Evolutionary conservation across 1,139 yeast species (phyloP).

Genomic region (Meyerozyma athensensis): DNA sequence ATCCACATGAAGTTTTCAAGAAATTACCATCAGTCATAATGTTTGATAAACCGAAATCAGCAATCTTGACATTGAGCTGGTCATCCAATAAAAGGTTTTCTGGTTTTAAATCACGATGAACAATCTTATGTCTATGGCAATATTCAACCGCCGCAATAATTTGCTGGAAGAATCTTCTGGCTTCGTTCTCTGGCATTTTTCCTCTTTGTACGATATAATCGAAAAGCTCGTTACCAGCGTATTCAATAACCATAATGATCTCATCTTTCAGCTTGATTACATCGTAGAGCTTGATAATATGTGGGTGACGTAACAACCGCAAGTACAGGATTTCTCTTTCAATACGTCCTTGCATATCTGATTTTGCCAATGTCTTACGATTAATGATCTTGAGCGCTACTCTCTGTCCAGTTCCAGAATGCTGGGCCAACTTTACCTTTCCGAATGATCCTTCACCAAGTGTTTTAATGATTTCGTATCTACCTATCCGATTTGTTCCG

Average conservation of each 20-base stretch:
- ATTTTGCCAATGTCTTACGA: slow-evolving; percentile 86
- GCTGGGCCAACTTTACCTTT: slow-evolving; percentile 93
- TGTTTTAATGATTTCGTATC: slow-evolving; percentile 91
- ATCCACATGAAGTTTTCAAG: slow-evolving; percentile 92
- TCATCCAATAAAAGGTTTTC: slow-evolving; percentile 90
- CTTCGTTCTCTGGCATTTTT: slow-evolving; percentile 91
- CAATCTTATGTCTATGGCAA: slow-evolving; percentile 96
- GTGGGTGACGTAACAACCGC: slow-evolving; percentile 89
- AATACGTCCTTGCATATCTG: slow-evolving; percentile 96
- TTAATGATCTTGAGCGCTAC: slow-evolving; percentile 95
- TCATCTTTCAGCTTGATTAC: slow-evolving; percentile 95
- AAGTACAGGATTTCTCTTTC: slow-evolving; percentile 93
- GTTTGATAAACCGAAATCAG: slow-evolving; percentile 93
- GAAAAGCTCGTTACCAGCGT: slow-evolving; percentile 92
- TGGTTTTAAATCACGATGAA: slow-evolving; percentile 93
- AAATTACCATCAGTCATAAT: slow-evolving; percentile 98
- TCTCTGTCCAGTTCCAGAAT: slow-evolving; percentile 84
- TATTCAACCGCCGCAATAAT: slow-evolving; percentile 97
- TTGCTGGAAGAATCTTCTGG: slow-evolving; percentile 92
- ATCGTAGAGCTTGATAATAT: slow-evolving; percentile 91
- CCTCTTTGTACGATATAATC: slow-evolving; percentile 96
- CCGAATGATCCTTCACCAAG: slow-evolving; percentile 98
- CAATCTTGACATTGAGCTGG: slow-evolving; percentile 87
- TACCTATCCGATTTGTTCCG: slow-evolving; percentile 57
- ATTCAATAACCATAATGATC: slow-evolving; percentile 96